Evolutionary conservation across 1,139 yeast species (phyloP).

Genomic region (Kluyveromyces sp.): DNA sequence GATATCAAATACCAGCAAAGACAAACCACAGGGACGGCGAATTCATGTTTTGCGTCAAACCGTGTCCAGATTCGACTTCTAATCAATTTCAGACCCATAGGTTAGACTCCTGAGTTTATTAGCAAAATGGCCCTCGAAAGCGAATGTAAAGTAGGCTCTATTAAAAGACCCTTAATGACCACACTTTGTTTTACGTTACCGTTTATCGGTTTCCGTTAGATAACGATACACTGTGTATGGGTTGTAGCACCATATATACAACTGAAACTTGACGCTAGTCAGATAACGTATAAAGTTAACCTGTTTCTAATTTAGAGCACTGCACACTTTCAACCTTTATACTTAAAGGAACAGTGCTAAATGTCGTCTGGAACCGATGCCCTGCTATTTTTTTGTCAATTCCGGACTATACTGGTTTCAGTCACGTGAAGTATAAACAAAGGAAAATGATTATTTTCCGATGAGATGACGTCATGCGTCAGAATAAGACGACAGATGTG

Average conservation of each 20-base stretch:
- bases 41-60: background rate
- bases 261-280: no score
- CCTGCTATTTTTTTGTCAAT: background rate
- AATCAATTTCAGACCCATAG: background rate
- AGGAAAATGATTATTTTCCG: background rate
- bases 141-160: background rate
- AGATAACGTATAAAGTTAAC: no score
- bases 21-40: conserved; percentile 40
- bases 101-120: background rate
- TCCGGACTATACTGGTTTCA: background rate
- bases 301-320: no score
- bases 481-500: background rate
- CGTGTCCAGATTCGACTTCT: background rate
- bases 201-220: no score
- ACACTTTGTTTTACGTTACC: no score
- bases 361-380: background rate
- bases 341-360: background rate
- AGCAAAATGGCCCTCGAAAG: background rate
- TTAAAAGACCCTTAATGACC: background rate
- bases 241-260: no score
- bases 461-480: background rate
- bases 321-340: no score
- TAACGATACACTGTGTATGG: no score
- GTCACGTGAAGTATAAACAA: background rate
- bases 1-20: conserved; percentile 74